phyloP scores from a whole-genome alignment of 208 protist species.

The Wallacemonas collosoma region DNA sequence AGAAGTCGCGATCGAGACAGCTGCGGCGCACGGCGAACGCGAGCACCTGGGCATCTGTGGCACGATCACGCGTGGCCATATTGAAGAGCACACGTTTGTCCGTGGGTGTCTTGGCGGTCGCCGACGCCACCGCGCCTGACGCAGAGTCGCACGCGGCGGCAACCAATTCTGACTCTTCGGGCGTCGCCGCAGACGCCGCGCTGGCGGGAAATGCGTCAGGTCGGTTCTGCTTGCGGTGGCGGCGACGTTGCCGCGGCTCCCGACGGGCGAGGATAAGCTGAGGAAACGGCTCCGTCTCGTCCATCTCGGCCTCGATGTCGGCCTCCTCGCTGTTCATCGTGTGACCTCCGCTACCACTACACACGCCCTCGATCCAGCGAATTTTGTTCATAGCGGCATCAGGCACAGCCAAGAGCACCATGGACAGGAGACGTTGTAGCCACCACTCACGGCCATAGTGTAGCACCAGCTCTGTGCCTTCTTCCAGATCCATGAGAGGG shows the following conservation, averaged over 20 bases:
- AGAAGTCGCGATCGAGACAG: slow-evolving; percentile 54
- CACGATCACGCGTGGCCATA: slow-evolving; percentile 37
- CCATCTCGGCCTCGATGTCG: slow-evolving; percentile 29
- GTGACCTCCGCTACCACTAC: slow-evolving; percentile 6
- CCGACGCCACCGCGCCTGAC: neutral
- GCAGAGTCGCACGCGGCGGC: neutral
- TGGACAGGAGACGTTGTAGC: slow-evolving; percentile 67
- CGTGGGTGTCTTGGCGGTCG: neutral
- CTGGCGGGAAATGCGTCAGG: neutral
- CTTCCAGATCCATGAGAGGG: slow-evolving; percentile 59
- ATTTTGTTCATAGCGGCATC: slow-evolving; percentile 52
- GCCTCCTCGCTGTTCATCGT: neutral
- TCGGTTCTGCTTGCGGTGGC: neutral
- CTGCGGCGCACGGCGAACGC: slow-evolving; percentile 70
- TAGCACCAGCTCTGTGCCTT: slow-evolving; percentile 78
- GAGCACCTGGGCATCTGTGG: slow-evolving; percentile 67
- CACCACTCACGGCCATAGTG: slow-evolving; percentile 92
- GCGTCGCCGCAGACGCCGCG: neutral
- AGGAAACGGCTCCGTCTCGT: slow-evolving; percentile 49
- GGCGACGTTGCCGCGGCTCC: neutral
- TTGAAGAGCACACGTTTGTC: slow-evolving; percentile 63
- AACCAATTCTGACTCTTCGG: neutral
- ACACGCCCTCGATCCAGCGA: slow-evolving; percentile 78
- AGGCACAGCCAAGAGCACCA: slow-evolving; percentile 50
- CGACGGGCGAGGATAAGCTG: slow-evolving; percentile 34